Evolutionary conservation across 1,284 basidiomycete species (phyloP).

Genomic region (Bothia castanella): DNA sequence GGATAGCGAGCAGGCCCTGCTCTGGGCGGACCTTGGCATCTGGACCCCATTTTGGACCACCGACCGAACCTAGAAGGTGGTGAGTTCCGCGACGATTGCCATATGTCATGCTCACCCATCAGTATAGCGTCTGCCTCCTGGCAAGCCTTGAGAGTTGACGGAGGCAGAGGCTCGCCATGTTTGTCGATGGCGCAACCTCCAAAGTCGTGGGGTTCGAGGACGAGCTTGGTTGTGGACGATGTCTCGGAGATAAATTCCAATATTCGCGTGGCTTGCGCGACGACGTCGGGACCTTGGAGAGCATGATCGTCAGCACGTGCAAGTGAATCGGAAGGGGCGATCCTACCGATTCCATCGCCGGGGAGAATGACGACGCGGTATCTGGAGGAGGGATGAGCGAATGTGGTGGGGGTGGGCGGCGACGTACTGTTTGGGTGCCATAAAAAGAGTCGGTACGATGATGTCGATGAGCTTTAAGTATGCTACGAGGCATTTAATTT

Average conservation of each 20-base stretch:
- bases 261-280: constrained; percentile 85
- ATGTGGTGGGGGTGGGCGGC: constrained; percentile 9
- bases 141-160: constrained; percentile 83
- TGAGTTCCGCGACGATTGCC: neutral
- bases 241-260: constrained; percentile 70
- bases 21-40: constrained; percentile 92
- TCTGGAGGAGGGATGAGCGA: constrained; percentile 37
- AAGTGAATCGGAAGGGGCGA: neutral
- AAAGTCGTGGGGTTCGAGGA: constrained; percentile 78
- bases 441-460: too few species aligned
- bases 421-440: constrained; percentile 42
- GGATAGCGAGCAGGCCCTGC: constrained; percentile 85
- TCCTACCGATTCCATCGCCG: constrained; percentile 93
- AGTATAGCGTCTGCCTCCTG: constrained; percentile 88
- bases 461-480: too few species aligned
- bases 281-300: constrained; percentile 83
- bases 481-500: too few species aligned
- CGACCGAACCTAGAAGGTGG: constrained; percentile 73
- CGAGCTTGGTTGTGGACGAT: constrained; percentile 64
- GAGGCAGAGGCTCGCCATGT: constrained; percentile 79
- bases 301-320: constrained; percentile 9
- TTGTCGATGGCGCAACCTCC: constrained; percentile 94
- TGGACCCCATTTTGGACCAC: constrained; percentile 98
- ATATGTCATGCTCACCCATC: constrained; percentile 58
- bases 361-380: constrained; percentile 87